Percentiles rank a stretch among this genome's conserved stretches.
phyloP scores from a whole-genome alignment of 805 yeast species.

The Jamesozyma piceae region DNA sequence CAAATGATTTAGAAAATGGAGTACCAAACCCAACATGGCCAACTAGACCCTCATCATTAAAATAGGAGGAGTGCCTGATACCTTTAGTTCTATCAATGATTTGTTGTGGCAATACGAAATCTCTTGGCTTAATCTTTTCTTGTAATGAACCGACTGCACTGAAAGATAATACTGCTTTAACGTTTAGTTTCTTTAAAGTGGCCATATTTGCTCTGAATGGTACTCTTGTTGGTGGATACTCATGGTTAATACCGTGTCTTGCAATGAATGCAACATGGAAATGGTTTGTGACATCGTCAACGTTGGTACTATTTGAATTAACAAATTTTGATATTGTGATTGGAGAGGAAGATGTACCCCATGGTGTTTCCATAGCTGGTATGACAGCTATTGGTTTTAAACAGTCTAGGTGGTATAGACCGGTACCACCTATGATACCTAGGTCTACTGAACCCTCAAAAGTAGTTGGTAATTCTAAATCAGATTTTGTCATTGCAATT shows the following conservation, averaged over 20 bases:
- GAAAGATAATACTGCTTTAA: conserved; percentile 80
- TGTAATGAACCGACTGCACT: conserved; percentile 94
- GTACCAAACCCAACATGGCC: conserved; percentile 98
- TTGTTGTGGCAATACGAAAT: conserved; percentile 94
- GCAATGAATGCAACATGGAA: conserved; percentile 89
- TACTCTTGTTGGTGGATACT: conserved; percentile 81
- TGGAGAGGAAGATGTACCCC: conserved; percentile 95
- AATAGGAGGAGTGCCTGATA: conserved; percentile 78
- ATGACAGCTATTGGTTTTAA: conserved; percentile 79
- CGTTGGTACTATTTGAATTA: conserved; percentile 4
- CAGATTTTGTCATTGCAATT: conserved; percentile 17
- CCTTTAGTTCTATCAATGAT: conserved; percentile 96
- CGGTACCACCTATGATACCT: conserved; percentile 96
- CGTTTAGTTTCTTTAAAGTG: conserved; percentile 82
- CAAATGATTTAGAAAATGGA: conserved; percentile 77
- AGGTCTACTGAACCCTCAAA: conserved; percentile 43
- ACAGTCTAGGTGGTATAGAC: conserved; percentile 79
- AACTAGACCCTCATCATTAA: conserved; percentile 79
- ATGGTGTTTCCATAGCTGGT: conserved; percentile 73
- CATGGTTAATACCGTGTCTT: conserved; percentile 89
- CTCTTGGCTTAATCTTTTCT: conserved; percentile 83
- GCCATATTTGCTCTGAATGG: conserved; percentile 94
- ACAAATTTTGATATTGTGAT: conserved; percentile 79
- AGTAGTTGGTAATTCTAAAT: conserved; percentile 16
- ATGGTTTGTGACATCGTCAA: conserved; percentile 34